Evolutionary conservation across 208 protist genomes (phyloP).

Genomic region (Trypanosoma boissoni): DNA sequence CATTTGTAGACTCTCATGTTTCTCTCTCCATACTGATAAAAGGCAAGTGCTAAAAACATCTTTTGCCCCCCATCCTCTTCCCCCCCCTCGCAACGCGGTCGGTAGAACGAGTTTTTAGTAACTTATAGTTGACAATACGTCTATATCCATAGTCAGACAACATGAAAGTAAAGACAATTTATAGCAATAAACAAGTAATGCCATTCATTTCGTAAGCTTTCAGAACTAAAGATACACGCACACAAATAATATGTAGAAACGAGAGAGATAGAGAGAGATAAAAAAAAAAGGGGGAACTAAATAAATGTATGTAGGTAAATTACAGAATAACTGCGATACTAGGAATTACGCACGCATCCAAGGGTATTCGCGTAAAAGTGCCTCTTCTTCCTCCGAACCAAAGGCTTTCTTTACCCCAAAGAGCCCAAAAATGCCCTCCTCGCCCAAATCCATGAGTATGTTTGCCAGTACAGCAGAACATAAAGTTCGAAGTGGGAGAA

Average conservation of each 20-base stretch:
- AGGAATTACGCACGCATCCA: constrained; percentile 25
- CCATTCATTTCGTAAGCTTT: no score
- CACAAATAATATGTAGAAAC: neutral
- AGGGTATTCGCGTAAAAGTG: constrained; percentile 24
- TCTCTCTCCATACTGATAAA: no score
- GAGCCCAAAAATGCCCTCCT: constrained; percentile 29
- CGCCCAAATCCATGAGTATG: constrained; percentile 51
- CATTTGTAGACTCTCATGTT: no score
- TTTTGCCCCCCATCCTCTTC: no score
- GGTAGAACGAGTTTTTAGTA: no score
- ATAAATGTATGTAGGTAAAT: neutral
- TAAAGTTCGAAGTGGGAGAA: constrained; percentile 39
- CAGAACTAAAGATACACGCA: no score
- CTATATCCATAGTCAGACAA: no score
- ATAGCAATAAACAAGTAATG: no score
- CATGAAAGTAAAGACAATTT: no score
- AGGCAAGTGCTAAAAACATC: no score
- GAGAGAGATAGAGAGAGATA: constrained; percentile 20
- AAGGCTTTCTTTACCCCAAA: constrained; percentile 30
- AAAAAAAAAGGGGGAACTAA: constrained; percentile 12
- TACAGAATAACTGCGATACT: neutral
- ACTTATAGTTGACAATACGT: no score
- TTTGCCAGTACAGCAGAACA: constrained; percentile 57
- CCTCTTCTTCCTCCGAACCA: constrained; percentile 36
- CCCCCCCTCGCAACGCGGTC: no score